Percentiles rank a stretch among this genome's conserved stretches.
These are phyloP conservation scores for Candida coquimbonensis DNA, from an alignment of 805 yeast genomes.

Conservation along the genomic window DNA sequence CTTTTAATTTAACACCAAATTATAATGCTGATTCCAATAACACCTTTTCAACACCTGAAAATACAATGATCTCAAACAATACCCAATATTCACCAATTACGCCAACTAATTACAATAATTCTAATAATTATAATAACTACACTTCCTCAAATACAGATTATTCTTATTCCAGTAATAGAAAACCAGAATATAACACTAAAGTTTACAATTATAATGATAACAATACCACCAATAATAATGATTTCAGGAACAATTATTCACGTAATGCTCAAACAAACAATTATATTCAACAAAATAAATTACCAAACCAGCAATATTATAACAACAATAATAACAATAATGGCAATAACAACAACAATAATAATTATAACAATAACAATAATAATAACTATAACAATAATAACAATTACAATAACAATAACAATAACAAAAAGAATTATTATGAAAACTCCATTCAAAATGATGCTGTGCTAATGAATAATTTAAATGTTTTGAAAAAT, in stretches of 20 bases:
- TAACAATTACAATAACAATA: background rate
- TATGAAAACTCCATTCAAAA: background rate
- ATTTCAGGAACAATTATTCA: no score
- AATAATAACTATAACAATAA: constrained; percentile 5
- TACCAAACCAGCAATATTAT: no score
- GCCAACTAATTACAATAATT: no score
- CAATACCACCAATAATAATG: background rate
- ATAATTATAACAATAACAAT: background rate
- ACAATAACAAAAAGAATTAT: background rate
- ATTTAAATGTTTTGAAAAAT: background rate
- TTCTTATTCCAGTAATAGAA: background rate
- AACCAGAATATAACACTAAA: background rate
- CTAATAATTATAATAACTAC: background rate
- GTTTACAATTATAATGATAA: background rate
- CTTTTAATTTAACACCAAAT: constrained; percentile 26
- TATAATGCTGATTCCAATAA: background rate
- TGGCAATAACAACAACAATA: no score
- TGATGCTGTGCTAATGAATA: background rate
- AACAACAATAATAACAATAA: no score
- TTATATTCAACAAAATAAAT: background rate
- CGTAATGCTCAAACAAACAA: background rate
- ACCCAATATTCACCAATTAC: no score
- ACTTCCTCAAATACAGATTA: background rate
- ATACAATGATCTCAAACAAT: no score
- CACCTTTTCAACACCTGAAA: no score